These are phyloP conservation scores for Sodiomyces alkalinus DNA, from an alignment of 2,329 filamentous ascomycete species.

Conservation along the genomic window DNA sequence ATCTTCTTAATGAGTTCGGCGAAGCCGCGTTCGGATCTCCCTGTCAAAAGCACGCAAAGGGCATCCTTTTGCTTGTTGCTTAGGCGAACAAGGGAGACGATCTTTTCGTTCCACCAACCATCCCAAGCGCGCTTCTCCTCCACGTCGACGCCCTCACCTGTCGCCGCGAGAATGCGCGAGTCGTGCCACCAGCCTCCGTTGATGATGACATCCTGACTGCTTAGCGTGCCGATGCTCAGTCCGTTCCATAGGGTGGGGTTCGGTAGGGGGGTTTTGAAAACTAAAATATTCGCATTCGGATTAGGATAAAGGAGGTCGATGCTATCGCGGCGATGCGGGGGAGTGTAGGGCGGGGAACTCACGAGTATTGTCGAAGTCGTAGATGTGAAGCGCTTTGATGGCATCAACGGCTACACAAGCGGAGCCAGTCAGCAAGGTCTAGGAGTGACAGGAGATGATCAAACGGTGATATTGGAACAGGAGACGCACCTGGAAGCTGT, in stretches of 20 bases:
- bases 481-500: constrained; percentile 47
- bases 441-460: constrained; percentile 6
- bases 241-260: constrained; percentile 80
- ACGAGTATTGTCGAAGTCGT: constrained; percentile 97
- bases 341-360: constrained; percentile 16
- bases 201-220: constrained; percentile 59
- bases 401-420: constrained; percentile 47
- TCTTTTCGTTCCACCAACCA: constrained; percentile 93
- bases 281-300: constrained; percentile 26
- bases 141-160: constrained; percentile 64
- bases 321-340: background rate
- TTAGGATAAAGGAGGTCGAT: background rate
- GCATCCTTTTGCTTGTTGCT: constrained; percentile 76
- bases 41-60: constrained; percentile 74
- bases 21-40: constrained; percentile 65
- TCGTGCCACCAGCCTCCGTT: constrained; percentile 98
- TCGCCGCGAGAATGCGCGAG: constrained; percentile 67
- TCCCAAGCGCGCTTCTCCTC: constrained; percentile 79
- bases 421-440: too few relatives aligned
- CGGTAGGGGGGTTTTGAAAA: constrained; percentile 83
- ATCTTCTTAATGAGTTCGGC: constrained; percentile 70
- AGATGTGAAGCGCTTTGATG: constrained; percentile 75
- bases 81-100: constrained; percentile 65
- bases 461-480: constrained; percentile 3
- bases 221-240: constrained; percentile 60